phyloP scores from a whole-genome alignment of 2,329 filamentous ascomycete species.

The Fusarium longipes region DNA sequence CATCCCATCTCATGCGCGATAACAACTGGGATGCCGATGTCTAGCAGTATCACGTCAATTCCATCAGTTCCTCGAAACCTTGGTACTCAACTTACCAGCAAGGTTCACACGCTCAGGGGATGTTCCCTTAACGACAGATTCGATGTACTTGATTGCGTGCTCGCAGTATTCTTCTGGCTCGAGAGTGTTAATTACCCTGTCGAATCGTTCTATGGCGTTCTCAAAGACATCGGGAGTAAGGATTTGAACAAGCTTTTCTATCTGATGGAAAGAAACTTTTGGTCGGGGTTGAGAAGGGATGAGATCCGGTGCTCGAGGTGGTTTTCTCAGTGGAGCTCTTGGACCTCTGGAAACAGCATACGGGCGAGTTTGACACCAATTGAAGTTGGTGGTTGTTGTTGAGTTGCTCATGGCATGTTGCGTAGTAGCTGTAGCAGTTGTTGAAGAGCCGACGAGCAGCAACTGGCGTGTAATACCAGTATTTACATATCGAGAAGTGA shows the following conservation, averaged over 20 bases:
- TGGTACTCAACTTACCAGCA: constrained; percentile 38
- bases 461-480: constrained; percentile 15
- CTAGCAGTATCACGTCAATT: constrained; percentile 28
- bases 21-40: constrained; percentile 31
- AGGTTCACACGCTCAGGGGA: constrained; percentile 38
- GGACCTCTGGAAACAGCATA: constrained; percentile 35
- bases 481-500: constrained; percentile 16
- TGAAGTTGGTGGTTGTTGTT: not conserved
- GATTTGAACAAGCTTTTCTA: not conserved
- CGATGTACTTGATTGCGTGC: constrained; percentile 36
- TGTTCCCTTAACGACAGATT: constrained; percentile 37
- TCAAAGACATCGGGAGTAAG: constrained; percentile 38
- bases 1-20: constrained; percentile 47
- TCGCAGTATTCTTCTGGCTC: constrained; percentile 44
- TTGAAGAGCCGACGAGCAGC: constrained; percentile 7
- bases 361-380: constrained; percentile 23
- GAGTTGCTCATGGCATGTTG: not conserved
- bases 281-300: not conserved
- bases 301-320: constrained; percentile 23
- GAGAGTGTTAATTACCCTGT: constrained; percentile 28
- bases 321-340: constrained; percentile 4
- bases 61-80: not conserved
- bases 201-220: constrained; percentile 23
- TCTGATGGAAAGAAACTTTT: no score
- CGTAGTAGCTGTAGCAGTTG: not conserved